A percentile compares a stretch with the other conserved stretches of the same genome.
Evolutionary conservation across 257 asterid genomes (phyloP).

Genomic region (Verbena officinalis): DNA sequence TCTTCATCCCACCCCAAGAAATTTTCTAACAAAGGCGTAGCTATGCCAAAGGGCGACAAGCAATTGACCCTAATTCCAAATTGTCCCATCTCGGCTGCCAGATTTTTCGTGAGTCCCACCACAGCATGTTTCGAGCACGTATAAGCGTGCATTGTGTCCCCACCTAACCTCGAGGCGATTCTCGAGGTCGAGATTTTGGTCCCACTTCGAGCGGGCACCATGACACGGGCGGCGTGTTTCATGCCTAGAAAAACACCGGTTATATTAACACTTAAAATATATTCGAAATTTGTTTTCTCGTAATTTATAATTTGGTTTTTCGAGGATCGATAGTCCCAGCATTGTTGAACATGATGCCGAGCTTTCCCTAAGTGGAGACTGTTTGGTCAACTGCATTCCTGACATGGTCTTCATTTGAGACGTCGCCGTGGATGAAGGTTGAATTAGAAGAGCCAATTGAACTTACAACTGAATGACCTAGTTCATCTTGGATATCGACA

Average conservation of each 20-base stretch:
- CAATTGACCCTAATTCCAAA: constrained; percentile 51
- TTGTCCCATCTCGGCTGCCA: constrained; percentile 46
- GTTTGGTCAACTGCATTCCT: constrained; percentile 34
- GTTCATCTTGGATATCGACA: constrained; percentile 46
- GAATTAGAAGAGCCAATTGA: constrained; percentile 34
- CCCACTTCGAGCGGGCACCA: constrained; percentile 35
- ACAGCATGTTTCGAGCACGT: constrained; percentile 45
- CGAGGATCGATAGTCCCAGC: constrained; percentile 36
- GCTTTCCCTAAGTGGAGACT: constrained; percentile 35
- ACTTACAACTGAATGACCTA: constrained; percentile 30
- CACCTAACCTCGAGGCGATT: constrained; percentile 1
- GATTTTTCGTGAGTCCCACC: constrained; percentile 40
- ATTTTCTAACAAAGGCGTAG: constrained; percentile 34
- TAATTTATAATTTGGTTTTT: constrained; percentile 33
- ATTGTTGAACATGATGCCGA: constrained; percentile 47
- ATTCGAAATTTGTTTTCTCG: constrained; percentile 32
- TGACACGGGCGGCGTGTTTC: constrained; percentile 61
- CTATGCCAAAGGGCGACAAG: constrained; percentile 36
- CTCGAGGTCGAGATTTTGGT: background rate
- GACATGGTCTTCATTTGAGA: constrained; percentile 42
- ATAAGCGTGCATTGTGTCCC: constrained; percentile 36
- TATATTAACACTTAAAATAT: constrained; percentile 37
- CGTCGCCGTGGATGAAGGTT: constrained; percentile 44
- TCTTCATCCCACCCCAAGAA: constrained; percentile 33
- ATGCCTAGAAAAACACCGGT: constrained; percentile 57